Evolutionary conservation across 805 yeast species (phyloP).

Genomic region (Nakazawaea laoshanensis): DNA sequence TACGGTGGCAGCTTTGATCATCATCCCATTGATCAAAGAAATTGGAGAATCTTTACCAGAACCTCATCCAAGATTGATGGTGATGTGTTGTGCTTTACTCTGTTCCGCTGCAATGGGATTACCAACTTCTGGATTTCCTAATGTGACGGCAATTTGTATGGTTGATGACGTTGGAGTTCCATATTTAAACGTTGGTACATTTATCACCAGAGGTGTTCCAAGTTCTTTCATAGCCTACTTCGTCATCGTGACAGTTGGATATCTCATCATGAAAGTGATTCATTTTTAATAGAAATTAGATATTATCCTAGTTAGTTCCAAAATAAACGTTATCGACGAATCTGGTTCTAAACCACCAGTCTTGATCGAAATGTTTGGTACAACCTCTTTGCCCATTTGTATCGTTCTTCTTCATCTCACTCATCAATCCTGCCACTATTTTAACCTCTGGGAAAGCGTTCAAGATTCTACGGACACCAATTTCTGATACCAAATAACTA

Average conservation of each 20-base stretch:
- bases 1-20: slow-evolving; percentile 92
- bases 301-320: slow-evolving; percentile 40
- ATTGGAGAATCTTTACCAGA: slow-evolving; percentile 69
- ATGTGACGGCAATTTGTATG: slow-evolving; percentile 93
- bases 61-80: slow-evolving; percentile 80
- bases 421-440: slow-evolving; percentile 61
- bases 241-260: slow-evolving; percentile 75
- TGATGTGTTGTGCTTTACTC: slow-evolving; percentile 55
- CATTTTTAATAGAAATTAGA: slow-evolving; percentile 28
- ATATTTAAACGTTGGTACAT: slow-evolving; percentile 77
- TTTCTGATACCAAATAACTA: slow-evolving; percentile 67
- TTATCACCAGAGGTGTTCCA: slow-evolving; percentile 88
- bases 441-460: slow-evolving; percentile 67
- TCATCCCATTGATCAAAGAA: slow-evolving; percentile 84
- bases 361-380: slow-evolving; percentile 35
- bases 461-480: slow-evolving; percentile 64
- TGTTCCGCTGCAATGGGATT: slow-evolving; percentile 97
- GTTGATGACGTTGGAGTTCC: slow-evolving; percentile 89
- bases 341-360: slow-evolving; percentile 56
- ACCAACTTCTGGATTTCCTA: slow-evolving; percentile 97
- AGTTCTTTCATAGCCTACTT: slow-evolving; percentile 68
- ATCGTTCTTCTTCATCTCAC: slow-evolving; percentile 25
- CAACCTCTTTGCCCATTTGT: slow-evolving; percentile 12
- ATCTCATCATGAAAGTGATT: slow-evolving; percentile 52
- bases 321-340: slow-evolving; percentile 73